Evolutionary conservation across 371 early-diverging fungal species (phyloP).

Genomic region (Chytridium lagenaria): DNA sequence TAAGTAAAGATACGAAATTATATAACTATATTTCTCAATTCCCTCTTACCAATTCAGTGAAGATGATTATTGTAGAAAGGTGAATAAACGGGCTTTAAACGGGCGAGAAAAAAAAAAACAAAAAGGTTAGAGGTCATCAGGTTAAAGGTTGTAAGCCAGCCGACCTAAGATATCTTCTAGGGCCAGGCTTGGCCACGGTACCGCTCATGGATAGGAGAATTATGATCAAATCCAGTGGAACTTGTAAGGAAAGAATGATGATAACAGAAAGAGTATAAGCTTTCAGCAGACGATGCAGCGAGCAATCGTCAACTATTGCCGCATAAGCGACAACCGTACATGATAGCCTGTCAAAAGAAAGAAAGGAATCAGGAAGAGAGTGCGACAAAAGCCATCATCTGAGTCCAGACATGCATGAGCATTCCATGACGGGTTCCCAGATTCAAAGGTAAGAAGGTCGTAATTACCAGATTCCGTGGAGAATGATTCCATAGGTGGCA

Average conservation of each 20-base stretch:
- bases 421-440: background rate
- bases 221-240: constrained; percentile 31
- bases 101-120: constrained; percentile 1
- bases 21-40: background rate
- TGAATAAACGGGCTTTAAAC: constrained; percentile 29
- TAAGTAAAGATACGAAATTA: background rate
- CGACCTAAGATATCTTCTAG: constrained; percentile 30
- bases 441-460: background rate
- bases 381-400: no score
- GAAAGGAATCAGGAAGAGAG: background rate
- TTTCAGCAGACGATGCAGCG: constrained; percentile 10
- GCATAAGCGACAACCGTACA: constrained; percentile 27
- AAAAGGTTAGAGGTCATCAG: background rate
- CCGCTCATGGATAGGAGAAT: constrained; percentile 39
- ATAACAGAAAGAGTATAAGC: constrained; percentile 25
- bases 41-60: constrained; percentile 22
- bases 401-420: background rate
- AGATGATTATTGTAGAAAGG: constrained; percentile 17
- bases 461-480: constrained; percentile 34
- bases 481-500: constrained; percentile 29
- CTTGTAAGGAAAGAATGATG: constrained; percentile 11
- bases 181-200: constrained; percentile 38
- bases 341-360: constrained; percentile 25
- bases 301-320: constrained; percentile 30
- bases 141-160: constrained; percentile 4